Evolutionary conservation across 495 filamentous ascomycete genomes (phyloP).

Genomic region (Neurospora sp.): DNA sequence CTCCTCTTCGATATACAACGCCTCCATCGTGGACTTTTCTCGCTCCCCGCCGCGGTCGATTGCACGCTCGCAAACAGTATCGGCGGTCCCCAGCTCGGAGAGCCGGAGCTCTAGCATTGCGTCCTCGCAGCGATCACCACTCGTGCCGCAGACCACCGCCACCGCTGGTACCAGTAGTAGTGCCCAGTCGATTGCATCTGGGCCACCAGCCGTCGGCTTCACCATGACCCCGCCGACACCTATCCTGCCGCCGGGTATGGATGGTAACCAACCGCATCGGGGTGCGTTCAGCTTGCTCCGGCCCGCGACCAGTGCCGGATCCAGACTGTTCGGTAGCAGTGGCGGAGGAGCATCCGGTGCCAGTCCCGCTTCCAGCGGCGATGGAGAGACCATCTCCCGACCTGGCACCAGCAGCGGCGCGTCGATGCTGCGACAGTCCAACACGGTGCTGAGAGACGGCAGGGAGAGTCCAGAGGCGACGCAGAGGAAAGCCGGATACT

Average conservation of each 20-base stretch:
- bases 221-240: conserved; percentile 32
- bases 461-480: conserved; percentile 9
- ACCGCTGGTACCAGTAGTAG: background rate
- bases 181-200: background rate
- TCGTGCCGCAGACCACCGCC: conserved; percentile 4
- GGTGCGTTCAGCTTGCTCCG: conserved; percentile 12
- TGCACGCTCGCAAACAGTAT: conserved; percentile 28
- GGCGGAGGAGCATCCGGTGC: background rate
- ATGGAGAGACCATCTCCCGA: background rate
- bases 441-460: background rate
- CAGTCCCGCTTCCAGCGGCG: background rate
- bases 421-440: background rate
- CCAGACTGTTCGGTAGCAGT: conserved; percentile 15
- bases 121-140: conserved; percentile 29
- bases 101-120: conserved; percentile 40
- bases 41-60: conserved; percentile 38
- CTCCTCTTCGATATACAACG: conserved; percentile 36
- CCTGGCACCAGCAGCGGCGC: conserved; percentile 14
- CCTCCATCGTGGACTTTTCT: conserved; percentile 40
- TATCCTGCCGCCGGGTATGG: conserved; percentile 4
- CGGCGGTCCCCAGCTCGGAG: conserved; percentile 24
- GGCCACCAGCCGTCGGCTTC: conserved; percentile 2
- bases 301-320: conserved; percentile 22
- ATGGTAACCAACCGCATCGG: background rate
- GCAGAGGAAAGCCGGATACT: conserved; percentile 20